phyloP scores from a whole-genome alignment of 1,284 basidiomycete genomes.

The Polyporus tsugae region DNA sequence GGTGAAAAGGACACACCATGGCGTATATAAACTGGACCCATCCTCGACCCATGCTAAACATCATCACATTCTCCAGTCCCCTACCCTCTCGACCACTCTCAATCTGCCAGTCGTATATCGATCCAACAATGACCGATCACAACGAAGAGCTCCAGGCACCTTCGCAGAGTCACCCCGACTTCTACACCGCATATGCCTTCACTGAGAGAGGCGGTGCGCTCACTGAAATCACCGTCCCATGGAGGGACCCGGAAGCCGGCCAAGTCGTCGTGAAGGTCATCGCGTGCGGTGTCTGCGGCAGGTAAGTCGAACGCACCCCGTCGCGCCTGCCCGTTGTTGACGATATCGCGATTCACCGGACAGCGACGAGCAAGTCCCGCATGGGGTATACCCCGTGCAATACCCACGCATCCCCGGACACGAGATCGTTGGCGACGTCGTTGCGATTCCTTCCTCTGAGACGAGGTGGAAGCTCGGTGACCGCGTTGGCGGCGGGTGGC shows the following conservation, averaged over 20 bases:
- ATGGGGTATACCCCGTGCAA: slow-evolving; percentile 16
- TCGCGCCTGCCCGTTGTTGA: not conserved
- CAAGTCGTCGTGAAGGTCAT: slow-evolving; percentile 39
- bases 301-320: slow-evolving; percentile 21
- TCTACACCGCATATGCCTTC: slow-evolving; percentile 39
- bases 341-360: not conserved
- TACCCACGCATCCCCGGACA: slow-evolving; percentile 39
- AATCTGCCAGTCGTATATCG: not conserved
- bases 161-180: slow-evolving; percentile 25
- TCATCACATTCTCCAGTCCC: not conserved
- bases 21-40: not conserved
- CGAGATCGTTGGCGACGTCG: slow-evolving; percentile 41
- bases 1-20: not conserved
- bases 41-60: not conserved
- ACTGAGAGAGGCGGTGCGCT: slow-evolving; percentile 30
- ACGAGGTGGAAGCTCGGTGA: slow-evolving; percentile 38
- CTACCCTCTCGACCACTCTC: not conserved
- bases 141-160: not conserved
- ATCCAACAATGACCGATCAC: not conserved
- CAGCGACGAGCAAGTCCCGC: slow-evolving; percentile 35
- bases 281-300: slow-evolving; percentile 40
- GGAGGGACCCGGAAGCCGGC: slow-evolving; percentile 35
- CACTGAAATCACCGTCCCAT: slow-evolving; percentile 32
- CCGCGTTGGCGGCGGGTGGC: slow-evolving; percentile 40
- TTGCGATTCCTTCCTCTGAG: slow-evolving; percentile 33